Evolutionary conservation across 2,329 filamentous ascomycete species (phyloP).

Genomic region (Cladosporium sp.): DNA sequence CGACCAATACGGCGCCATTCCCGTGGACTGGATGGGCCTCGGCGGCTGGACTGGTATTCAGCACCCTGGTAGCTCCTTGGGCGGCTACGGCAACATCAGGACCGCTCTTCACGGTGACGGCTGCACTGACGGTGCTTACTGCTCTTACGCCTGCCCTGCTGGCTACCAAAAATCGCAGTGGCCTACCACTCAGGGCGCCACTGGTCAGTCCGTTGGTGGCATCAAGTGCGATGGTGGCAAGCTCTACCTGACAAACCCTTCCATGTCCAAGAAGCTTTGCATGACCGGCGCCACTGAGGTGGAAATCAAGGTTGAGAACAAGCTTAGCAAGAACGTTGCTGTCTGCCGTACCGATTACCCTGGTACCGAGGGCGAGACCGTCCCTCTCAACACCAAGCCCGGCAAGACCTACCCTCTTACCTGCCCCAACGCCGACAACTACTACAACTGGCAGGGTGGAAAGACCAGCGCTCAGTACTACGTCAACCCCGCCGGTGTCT

Average conservation of each 20-base stretch:
- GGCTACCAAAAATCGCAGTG: constrained; percentile 94
- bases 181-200: constrained; percentile 74
- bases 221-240: constrained; percentile 77
- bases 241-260: constrained; percentile 73
- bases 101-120: constrained; percentile 65
- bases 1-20: constrained; percentile 74
- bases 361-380: constrained; percentile 83
- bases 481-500: constrained; percentile 78
- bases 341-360: constrained; percentile 97
- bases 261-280: constrained; percentile 70
- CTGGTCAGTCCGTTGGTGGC: constrained; percentile 84
- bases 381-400: constrained; percentile 67
- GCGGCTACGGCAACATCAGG: constrained; percentile 57
- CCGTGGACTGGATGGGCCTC: constrained; percentile 68
- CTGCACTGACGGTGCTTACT: constrained; percentile 69
- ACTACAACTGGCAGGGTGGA: constrained; percentile 76
- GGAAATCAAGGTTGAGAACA: constrained; percentile 72
- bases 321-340: constrained; percentile 64
- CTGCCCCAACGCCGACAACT: constrained; percentile 70
- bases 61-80: constrained; percentile 34
- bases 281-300: constrained; percentile 66
- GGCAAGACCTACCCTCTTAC: constrained; percentile 66
- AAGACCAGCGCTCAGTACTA: constrained; percentile 93
- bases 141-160: constrained; percentile 89
- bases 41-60: constrained; percentile 83